These are phyloP conservation scores for Schizophyllum amplum DNA, from an alignment of 1,284 basidiomycete species.

Conservation along the genomic window DNA sequence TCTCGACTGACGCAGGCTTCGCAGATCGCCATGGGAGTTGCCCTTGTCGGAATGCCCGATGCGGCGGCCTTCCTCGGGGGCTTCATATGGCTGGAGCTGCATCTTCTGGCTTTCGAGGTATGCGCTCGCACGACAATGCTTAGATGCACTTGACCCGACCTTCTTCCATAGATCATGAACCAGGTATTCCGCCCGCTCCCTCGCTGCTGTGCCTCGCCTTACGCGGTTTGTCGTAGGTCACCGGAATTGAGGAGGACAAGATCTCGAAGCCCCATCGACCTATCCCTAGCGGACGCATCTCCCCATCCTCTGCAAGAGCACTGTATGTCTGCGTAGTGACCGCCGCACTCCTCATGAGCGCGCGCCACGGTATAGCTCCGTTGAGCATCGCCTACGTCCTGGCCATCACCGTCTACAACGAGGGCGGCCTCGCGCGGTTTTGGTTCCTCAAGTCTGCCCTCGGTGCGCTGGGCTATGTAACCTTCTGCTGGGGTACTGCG, in stretches of 20 bases:
- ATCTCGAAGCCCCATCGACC: conserved; percentile 28
- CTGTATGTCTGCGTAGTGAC: conserved; percentile 20
- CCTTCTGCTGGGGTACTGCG: conserved; percentile 26
- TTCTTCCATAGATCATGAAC: conserved; percentile 12
- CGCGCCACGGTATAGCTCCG: conserved; percentile 17
- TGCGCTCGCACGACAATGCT: conserved; percentile 49
- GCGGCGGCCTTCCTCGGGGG: conserved; percentile 6
- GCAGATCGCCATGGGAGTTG: conserved; percentile 69
- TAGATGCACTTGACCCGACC: conserved; percentile 59
- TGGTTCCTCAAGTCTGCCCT: conserved; percentile 23
- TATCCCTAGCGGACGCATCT: conserved; percentile 24
- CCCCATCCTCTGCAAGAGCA: conserved; percentile 17
- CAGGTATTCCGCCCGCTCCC: conserved; percentile 8
- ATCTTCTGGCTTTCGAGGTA: conserved; percentile 8
- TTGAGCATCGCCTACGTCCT: conserved; percentile 20
- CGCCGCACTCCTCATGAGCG: conserved; percentile 17
- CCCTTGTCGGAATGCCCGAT: conserved; percentile 10
- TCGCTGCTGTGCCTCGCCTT: neutral
- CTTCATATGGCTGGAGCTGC: conserved; percentile 11
- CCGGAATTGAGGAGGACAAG: conserved; percentile 23
- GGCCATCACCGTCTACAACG: conserved; percentile 25
- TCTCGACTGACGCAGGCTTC: conserved; percentile 70
- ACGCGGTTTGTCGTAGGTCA: conserved; percentile 11
- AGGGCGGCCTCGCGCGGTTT: conserved; percentile 20
- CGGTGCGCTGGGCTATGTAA: conserved; percentile 23